Conservation (phyloP, 2,329 filamentous ascomycete genomes). For the Beauveria brongniartii region DNA sequence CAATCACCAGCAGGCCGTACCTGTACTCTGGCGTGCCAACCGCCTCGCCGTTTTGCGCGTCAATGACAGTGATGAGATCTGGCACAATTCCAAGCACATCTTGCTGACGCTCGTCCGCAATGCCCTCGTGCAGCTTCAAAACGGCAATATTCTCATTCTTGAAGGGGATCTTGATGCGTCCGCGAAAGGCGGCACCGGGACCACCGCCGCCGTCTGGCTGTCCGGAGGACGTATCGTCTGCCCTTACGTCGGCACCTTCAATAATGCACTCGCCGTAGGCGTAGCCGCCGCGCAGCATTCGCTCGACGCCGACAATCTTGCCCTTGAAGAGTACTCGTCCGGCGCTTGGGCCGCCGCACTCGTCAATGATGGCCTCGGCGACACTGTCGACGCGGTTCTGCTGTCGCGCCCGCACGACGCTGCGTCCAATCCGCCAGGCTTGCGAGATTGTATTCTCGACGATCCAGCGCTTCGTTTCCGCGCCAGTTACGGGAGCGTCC, state of each 20-base stretch:
- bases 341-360: slow-evolving; percentile 44
- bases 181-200: slow-evolving; percentile 27
- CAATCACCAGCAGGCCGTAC: slow-evolving; percentile 43
- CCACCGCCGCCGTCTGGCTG: slow-evolving; percentile 1
- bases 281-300: slow-evolving; percentile 47
- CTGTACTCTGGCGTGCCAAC: slow-evolving; percentile 50
- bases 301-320: slow-evolving; percentile 54
- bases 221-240: slow-evolving; percentile 16
- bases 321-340: slow-evolving; percentile 54
- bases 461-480: slow-evolving; percentile 41
- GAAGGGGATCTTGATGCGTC: slow-evolving; percentile 56
- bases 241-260: slow-evolving; percentile 35
- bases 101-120: slow-evolving; percentile 29
- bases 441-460: slow-evolving; percentile 46
- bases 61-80: slow-evolving; percentile 47
- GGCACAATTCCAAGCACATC: slow-evolving; percentile 46
- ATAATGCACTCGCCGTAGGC: slow-evolving; percentile 53
- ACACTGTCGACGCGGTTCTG: slow-evolving; percentile 44
- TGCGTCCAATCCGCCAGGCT: slow-evolving; percentile 52
- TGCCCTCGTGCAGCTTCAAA: slow-evolving; percentile 25
- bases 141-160: slow-evolving; percentile 69
- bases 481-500: slow-evolving; percentile 39
- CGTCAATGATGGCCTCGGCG: slow-evolving; percentile 49
- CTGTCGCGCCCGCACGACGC: slow-evolving; percentile 42
- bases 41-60: slow-evolving; percentile 47